These are phyloP conservation scores for Dactylellina cionopaga DNA, from an alignment of 2,329 filamentous ascomycete species.

Conservation along the genomic window DNA sequence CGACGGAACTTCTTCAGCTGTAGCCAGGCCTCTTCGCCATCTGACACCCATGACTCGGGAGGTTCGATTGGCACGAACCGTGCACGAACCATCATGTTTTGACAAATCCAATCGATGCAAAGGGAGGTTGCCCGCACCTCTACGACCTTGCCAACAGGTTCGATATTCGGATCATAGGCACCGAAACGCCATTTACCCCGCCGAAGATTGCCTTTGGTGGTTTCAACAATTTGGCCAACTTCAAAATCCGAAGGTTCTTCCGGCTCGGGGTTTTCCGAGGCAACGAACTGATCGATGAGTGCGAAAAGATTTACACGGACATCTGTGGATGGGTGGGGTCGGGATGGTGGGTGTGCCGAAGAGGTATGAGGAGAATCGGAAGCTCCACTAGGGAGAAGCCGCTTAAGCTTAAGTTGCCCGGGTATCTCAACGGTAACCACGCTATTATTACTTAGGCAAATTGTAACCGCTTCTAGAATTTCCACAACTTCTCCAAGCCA, in stretches of 20 bases:
- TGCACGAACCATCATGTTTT: conserved; percentile 59
- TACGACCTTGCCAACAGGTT: conserved; percentile 66
- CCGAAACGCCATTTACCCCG: conserved; percentile 67
- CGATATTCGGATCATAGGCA: conserved; percentile 65
- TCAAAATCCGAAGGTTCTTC: conserved; percentile 62
- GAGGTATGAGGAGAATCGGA: conserved; percentile 6
- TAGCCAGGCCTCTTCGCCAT: conserved; percentile 60
- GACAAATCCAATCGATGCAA: conserved; percentile 67
- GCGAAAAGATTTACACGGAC: conserved; percentile 11
- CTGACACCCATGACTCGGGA: conserved; percentile 61
- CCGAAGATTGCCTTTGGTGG: conserved; percentile 66
- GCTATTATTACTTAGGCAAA: conserved; percentile 66
- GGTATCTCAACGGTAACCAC: conserved; percentile 67
- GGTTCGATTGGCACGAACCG: conserved; percentile 59
- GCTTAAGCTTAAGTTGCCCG: conserved; percentile 61
- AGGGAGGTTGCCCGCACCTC: conserved; percentile 64
- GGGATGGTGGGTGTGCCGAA: conserved; percentile 14
- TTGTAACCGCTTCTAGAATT: conserved; percentile 64
- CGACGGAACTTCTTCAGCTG: conserved; percentile 60
- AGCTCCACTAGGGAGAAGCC: conserved; percentile 51
- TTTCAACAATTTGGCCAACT: conserved; percentile 64
- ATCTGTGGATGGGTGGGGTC: conserved; percentile 44
- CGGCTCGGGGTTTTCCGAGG: conserved; percentile 28
- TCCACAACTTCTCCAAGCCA: conserved; percentile 68
- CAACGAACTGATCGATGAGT: conserved; percentile 48